These are phyloP conservation scores for Rhizopus delemar DNA, from an alignment of 371 early-diverging fungal species.

Conservation along the genomic window DNA sequence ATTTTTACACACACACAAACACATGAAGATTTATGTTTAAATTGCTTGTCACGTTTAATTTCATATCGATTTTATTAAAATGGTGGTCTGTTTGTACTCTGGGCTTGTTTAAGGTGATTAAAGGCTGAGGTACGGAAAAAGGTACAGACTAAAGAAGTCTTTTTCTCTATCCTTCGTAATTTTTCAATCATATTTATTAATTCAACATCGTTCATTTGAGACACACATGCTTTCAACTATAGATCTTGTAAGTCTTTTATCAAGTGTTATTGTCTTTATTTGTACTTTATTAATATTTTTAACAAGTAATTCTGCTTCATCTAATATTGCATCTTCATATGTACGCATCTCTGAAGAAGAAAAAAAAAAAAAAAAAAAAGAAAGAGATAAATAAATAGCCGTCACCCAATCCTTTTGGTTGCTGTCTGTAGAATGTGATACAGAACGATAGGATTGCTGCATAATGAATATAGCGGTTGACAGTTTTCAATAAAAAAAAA, in stretches of 20 bases:
- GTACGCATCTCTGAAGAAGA: slow-evolving; percentile 30
- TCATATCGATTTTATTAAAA: not conserved
- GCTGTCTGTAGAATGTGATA: too few species aligned
- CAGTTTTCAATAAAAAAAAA: too few species aligned
- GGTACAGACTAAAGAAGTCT: slow-evolving; percentile 48
- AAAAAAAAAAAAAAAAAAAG: not conserved
- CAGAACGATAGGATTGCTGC: too few species aligned
- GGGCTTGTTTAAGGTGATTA: not conserved
- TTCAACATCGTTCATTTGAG: slow-evolving; percentile 41
- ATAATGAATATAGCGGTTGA: too few species aligned
- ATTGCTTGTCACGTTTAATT: not conserved
- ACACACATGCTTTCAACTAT: slow-evolving; percentile 45
- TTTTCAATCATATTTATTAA: slow-evolving; percentile 42
- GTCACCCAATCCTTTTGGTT: not conserved
- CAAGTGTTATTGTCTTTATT: not conserved
- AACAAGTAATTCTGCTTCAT: slow-evolving; percentile 36
- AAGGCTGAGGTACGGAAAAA: slow-evolving; percentile 49
- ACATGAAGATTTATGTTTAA: not conserved
- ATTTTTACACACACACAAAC: not conserved
- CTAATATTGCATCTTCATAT: slow-evolving; percentile 42
- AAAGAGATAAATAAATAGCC: not conserved
- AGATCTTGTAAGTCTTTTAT: not conserved
- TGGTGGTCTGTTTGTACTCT: not conserved
- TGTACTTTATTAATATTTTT: slow-evolving; percentile 40
- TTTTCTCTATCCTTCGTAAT: slow-evolving; percentile 47